phyloP scores from a whole-genome alignment of 176 grass and related monocot species.

The Typha latifolia region DNA sequence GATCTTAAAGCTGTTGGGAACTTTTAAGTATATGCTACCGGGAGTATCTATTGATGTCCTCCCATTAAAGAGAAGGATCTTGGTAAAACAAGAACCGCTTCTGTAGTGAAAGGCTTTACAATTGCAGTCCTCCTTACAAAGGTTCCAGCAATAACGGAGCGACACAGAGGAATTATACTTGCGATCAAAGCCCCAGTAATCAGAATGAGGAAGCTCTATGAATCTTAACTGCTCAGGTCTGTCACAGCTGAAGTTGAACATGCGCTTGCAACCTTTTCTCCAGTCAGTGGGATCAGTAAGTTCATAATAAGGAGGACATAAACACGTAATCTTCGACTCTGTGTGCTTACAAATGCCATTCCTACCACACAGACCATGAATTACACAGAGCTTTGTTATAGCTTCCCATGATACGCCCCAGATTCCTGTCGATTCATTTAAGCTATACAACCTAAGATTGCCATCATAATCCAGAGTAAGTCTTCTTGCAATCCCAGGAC shows the following conservation, averaged over 20 bases:
- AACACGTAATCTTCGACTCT: not conserved
- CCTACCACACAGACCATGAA: slow-evolving; percentile 17
- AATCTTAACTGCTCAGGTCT: slow-evolving; percentile 1
- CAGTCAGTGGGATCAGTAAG: slow-evolving; percentile 3
- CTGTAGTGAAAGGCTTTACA: slow-evolving; percentile 17
- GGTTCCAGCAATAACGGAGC: slow-evolving; percentile 5
- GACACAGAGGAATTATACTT: not conserved
- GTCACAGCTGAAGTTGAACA: slow-evolving; percentile 8
- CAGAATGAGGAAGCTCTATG: not conserved
- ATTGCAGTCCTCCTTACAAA: slow-evolving; percentile 1
- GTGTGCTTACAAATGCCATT: slow-evolving; percentile 14
- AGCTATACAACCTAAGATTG: slow-evolving; percentile 22
- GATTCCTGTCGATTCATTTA: not conserved
- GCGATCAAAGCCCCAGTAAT: slow-evolving; percentile 18
- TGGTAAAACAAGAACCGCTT: not conserved
- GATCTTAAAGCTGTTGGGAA: not conserved
- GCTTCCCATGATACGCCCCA: slow-evolving; percentile 8
- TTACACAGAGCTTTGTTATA: not conserved
- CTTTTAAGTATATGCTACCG: slow-evolving; percentile 10
- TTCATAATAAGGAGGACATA: slow-evolving; percentile 18
- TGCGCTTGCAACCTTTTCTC: slow-evolving; percentile 21
- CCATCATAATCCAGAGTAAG: slow-evolving; percentile 27
- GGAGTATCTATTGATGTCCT: not conserved
- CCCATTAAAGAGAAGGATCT: slow-evolving; percentile 19
- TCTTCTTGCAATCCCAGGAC: not conserved